phyloP scores from a whole-genome alignment of 2,329 filamentous ascomycete species.

The Nemania sp. region DNA sequence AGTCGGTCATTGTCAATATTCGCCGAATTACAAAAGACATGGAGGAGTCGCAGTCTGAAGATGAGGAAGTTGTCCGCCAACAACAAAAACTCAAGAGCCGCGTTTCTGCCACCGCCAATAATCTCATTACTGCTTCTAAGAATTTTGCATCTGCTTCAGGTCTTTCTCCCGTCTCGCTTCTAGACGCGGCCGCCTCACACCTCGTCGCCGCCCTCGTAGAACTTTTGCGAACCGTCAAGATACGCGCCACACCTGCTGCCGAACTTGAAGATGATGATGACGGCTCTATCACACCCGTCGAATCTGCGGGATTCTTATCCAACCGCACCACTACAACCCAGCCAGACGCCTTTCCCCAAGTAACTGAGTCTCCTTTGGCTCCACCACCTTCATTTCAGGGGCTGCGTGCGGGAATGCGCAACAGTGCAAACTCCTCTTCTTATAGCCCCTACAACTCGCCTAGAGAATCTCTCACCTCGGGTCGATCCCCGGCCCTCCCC shows the following conservation, averaged over 20 bases:
- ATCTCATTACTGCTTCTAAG: conserved; percentile 90
- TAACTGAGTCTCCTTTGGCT: conserved; percentile 48
- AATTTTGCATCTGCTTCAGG: conserved; percentile 84
- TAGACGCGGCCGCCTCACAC: conserved; percentile 92
- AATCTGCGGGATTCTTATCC: conserved; percentile 71
- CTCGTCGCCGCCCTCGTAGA: conserved; percentile 85
- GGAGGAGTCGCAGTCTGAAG: conserved; percentile 58
- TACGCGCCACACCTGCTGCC: conserved; percentile 72
- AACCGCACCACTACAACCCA: conserved; percentile 50
- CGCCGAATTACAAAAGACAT: conserved; percentile 84
- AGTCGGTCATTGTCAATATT: conserved; percentile 79
- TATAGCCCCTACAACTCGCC: conserved; percentile 76
- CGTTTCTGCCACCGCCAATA: conserved; percentile 92
- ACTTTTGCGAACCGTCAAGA: conserved; percentile 80
- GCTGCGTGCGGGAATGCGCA: conserved; percentile 53
- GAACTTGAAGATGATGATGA: conserved; percentile 82
- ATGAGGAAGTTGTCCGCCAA: conserved; percentile 58
- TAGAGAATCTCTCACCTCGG: conserved; percentile 56
- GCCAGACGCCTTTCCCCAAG: conserved; percentile 40
- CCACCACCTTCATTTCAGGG: conserved; percentile 62
- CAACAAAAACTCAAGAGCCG: conserved; percentile 74
- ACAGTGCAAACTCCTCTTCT: conserved; percentile 70
- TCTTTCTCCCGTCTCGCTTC: conserved; percentile 86
- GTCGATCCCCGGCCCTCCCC: conserved; percentile 30
- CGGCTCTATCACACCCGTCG: conserved; percentile 64